phyloP scores from a whole-genome alignment of 257 asterid genomes.

The Solanum virginianum region DNA sequence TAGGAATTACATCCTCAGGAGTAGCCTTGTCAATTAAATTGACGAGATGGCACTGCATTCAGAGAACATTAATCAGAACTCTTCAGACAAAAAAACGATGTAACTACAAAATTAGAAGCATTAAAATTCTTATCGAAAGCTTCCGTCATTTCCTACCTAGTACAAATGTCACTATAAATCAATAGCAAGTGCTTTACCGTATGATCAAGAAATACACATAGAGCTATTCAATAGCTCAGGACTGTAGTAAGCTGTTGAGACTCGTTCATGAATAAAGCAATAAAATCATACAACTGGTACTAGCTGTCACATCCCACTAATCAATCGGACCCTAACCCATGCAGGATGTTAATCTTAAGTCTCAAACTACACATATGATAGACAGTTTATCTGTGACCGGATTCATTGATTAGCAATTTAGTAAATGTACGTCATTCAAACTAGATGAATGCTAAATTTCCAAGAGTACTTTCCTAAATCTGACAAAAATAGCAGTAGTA shows the following conservation, averaged over 20 bases:
- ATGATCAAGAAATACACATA: not conserved
- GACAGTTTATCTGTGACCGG: not conserved
- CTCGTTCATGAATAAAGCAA: not conserved
- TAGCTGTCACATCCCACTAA: not conserved
- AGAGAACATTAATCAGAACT: not conserved
- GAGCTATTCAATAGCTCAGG: not conserved
- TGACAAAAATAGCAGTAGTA: not conserved
- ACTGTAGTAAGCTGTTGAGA: not conserved
- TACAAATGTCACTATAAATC: not conserved
- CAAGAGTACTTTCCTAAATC: not conserved
- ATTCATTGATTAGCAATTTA: not conserved
- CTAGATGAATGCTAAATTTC: not conserved
- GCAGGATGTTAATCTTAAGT: not conserved
- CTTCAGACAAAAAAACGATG: not conserved
- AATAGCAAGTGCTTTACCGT: not conserved
- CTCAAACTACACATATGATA: not conserved
- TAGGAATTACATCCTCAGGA: slow-evolving; percentile 69
- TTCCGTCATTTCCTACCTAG: not conserved
- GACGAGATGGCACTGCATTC: slow-evolving; percentile 53
- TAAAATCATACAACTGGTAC: not conserved
- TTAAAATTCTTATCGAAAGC: not conserved
- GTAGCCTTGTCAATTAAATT: slow-evolving; percentile 62
- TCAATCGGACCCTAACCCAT: not conserved
- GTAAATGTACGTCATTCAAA: not conserved
- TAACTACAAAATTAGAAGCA: not conserved